Percentiles rank a stretch among this genome's conserved stretches.
These are phyloP conservation scores for Talaromyces rugulosus DNA, from an alignment of 2,329 filamentous ascomycete species.

Conservation along the genomic window DNA sequence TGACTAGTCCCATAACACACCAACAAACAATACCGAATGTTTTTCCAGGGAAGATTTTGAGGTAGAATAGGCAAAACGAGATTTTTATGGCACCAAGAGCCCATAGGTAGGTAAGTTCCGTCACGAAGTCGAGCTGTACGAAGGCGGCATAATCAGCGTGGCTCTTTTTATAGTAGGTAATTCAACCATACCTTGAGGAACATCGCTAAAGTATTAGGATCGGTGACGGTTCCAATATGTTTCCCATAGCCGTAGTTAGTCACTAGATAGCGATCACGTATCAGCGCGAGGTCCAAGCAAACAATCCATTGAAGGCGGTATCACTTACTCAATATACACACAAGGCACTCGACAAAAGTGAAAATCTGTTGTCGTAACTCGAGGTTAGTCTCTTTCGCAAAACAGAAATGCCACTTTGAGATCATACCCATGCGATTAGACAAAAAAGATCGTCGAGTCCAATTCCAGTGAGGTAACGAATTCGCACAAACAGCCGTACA, in stretches of 20 bases:
- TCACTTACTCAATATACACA: constrained; percentile 12
- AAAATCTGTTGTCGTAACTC: constrained; percentile 4
- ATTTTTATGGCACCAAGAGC: constrained; percentile 28
- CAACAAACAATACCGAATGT: constrained; percentile 16
- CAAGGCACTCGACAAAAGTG: constrained; percentile 12
- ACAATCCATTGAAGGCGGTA: no score
- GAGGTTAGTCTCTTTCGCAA: no score
- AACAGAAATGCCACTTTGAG: no score
- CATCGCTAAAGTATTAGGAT: constrained; percentile 8
- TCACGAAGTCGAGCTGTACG: constrained; percentile 18
- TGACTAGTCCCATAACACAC: constrained; percentile 31
- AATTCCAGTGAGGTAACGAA: constrained; percentile 15
- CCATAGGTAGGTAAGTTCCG: constrained; percentile 22
- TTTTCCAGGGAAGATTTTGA: constrained; percentile 19
- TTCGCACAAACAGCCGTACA: constrained; percentile 16
- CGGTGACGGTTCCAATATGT: constrained; percentile 15
- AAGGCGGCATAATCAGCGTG: not conserved
- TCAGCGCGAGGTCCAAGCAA: not conserved
- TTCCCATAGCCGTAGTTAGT: constrained; percentile 19
- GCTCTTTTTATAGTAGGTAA: no score
- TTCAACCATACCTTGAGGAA: constrained; percentile 16
- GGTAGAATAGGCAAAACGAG: constrained; percentile 22
- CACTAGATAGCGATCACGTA: constrained; percentile 9
- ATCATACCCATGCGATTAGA: constrained; percentile 15
- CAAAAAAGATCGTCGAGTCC: constrained; percentile 17